Conservation (phyloP, 2,329 filamentous ascomycete species). For the Talaromyces pinophilus region DNA sequence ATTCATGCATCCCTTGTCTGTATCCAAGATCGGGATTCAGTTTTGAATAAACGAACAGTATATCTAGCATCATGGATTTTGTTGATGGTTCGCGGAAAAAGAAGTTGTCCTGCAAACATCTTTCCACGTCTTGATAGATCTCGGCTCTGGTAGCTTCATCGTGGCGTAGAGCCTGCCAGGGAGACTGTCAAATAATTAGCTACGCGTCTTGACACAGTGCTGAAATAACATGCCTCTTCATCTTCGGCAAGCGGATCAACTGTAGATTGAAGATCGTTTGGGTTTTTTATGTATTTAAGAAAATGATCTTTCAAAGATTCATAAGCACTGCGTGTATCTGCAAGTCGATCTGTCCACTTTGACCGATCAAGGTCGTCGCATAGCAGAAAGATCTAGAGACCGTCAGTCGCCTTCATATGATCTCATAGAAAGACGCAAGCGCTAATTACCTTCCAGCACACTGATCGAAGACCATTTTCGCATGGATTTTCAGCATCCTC, state of each 20-base stretch:
- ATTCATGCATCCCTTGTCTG: constrained; percentile 97
- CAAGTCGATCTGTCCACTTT: constrained; percentile 68
- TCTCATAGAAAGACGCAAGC: constrained; percentile 11
- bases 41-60: constrained; percentile 94
- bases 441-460: constrained; percentile 79
- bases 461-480: constrained; percentile 72
- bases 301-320: constrained; percentile 70
- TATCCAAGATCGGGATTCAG: constrained; percentile 85
- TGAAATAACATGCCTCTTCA: constrained; percentile 54
- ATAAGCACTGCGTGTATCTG: constrained; percentile 73
- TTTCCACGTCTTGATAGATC: constrained; percentile 90
- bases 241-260: constrained; percentile 87
- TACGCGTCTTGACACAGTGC: constrained; percentile 41
- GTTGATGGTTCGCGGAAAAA: constrained; percentile 81
- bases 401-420: constrained; percentile 9
- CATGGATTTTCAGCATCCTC: constrained; percentile 64
- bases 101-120: constrained; percentile 83
- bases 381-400: constrained; percentile 70
- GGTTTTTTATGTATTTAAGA: constrained; percentile 78
- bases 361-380: constrained; percentile 66
- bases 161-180: constrained; percentile 82
- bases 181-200: constrained; percentile 61
- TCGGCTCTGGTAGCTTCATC: constrained; percentile 84
- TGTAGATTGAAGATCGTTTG: constrained; percentile 72
- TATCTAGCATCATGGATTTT: constrained; percentile 79